A percentile compares a stretch with the other conserved stretches of the same genome.
phyloP scores from a whole-genome alignment of 2,329 filamentous ascomycete species.

The Phyllosticta paracitricarpa region DNA sequence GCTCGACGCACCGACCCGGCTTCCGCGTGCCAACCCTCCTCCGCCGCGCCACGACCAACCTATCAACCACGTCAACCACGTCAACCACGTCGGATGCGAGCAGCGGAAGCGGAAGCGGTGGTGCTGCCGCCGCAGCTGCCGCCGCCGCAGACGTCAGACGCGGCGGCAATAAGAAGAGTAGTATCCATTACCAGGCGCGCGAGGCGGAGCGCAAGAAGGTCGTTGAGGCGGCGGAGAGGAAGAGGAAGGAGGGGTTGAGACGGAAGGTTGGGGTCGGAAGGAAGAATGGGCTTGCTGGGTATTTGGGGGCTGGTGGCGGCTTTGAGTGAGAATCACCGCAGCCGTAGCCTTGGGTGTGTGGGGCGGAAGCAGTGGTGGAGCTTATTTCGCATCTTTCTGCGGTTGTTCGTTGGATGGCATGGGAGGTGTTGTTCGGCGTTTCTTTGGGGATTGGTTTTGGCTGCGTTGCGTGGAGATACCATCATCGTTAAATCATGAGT shows the following conservation, averaged over 20 bases:
- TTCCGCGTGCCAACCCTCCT: conserved; percentile 65
- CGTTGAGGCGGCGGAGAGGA: conserved; percentile 42
- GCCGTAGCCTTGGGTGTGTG: too few relatives aligned
- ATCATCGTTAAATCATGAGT: too few relatives aligned
- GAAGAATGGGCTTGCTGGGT: conserved; percentile 23
- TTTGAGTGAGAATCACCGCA: conserved; percentile 18
- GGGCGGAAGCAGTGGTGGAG: too few relatives aligned
- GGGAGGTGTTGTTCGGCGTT: too few relatives aligned
- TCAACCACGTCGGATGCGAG: conserved; percentile 3
- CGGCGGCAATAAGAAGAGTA: conserved; percentile 48
- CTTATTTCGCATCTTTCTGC: too few relatives aligned
- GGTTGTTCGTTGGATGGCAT: too few relatives aligned
- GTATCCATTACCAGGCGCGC: conserved; percentile 49
- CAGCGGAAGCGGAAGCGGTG: conserved; percentile 19
- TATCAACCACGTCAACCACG: conserved; percentile 22
- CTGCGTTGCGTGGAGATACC: too few relatives aligned
- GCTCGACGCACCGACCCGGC: conserved; percentile 26
- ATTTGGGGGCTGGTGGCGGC: conserved; percentile 19
- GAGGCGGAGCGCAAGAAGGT: conserved; percentile 45
- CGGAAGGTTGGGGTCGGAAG: conserved; percentile 29
- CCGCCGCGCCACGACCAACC: conserved; percentile 57
- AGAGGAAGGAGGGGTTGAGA: conserved; percentile 39
- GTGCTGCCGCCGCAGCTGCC: conserved; percentile 18
- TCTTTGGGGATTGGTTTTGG: too few relatives aligned
- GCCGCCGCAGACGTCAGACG: conserved; percentile 28